Evolutionary conservation across 2,329 filamentous ascomycete genomes (phyloP), one percentile per base, ranked within the genome.

Genomic region (Epicoccum nigrum): DNA sequence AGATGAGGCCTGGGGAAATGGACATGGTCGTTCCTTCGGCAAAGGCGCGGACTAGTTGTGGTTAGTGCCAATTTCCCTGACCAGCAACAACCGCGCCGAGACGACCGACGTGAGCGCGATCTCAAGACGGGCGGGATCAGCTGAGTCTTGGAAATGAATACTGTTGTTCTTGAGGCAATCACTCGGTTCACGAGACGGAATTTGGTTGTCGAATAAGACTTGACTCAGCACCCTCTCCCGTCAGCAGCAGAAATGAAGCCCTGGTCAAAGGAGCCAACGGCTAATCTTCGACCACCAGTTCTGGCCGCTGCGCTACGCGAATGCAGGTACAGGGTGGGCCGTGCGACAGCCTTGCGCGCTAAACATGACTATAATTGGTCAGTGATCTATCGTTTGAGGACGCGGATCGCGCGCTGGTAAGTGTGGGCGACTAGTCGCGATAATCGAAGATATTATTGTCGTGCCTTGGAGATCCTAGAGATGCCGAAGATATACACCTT

Each of bases 271-370:
- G 53, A 51, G 38, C 52, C 52, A 60, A 59, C 53, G 56, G 54
- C 58, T 55, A 58, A 54, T 56, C 35, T 54, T 34, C 31, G 56
- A 53, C 44, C 40, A 45, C 30, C 44, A 32, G 19, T 37, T 45
- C 31, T 30, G 25, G 41, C 32, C 40, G 34, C 21, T 55, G 54
- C 54, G 53, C 32, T 51, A 54, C 39, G 46, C 39, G 31, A 31
- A 65, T 59, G 62, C 60, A 65, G 62, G 62, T 62, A 65, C 62
- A 54, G 39, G 51, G 52, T 37, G 57, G 56, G 46, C 45, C 43
- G 45, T 47, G 51, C 54, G 35, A 47, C 46, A 55, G 47, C 56
- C 56, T 48, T 55, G 51, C 38, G 15, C 42, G 38, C 41, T 55
- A 42, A 42, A 32, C 38, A 48, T 32, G 34, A 52, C 53, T 44